Evolutionary conservation across 225 moss, liverwort and hornwort species (phyloP).

Genomic region (Polytrichum formosum): DNA sequence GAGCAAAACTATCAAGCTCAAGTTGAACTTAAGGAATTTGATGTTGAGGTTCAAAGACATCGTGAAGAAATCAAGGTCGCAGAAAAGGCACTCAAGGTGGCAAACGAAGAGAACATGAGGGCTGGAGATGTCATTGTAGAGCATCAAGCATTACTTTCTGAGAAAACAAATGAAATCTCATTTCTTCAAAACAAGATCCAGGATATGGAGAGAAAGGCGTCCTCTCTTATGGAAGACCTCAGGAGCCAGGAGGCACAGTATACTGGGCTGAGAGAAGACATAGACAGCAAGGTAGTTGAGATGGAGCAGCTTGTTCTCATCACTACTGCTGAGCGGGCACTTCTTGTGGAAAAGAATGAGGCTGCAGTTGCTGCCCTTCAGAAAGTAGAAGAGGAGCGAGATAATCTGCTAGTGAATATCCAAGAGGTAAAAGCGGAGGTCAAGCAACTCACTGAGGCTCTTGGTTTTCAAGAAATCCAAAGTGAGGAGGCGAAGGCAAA

Average conservation of each 20-base stretch:
- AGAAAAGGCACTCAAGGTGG: slow-evolving; percentile 26
- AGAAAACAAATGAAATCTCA: slow-evolving; percentile 20
- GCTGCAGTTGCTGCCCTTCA: slow-evolving; percentile 25
- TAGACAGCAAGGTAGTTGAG: slow-evolving; percentile 27
- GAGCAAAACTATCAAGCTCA: slow-evolving; percentile 39
- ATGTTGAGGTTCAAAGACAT: slow-evolving; percentile 38
- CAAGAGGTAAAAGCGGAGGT: slow-evolving; percentile 25
- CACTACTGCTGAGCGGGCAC: slow-evolving; percentile 25
- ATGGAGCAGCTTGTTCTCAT: slow-evolving; percentile 35
- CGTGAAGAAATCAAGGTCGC: slow-evolving; percentile 31
- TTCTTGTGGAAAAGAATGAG: slow-evolving; percentile 26
- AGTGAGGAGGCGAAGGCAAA: slow-evolving; percentile 17
- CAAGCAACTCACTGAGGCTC: slow-evolving; percentile 25
- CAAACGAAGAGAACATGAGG: slow-evolving; percentile 22
- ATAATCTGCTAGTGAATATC: slow-evolving; percentile 22
- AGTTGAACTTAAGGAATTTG: slow-evolving; percentile 32
- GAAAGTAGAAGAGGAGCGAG: slow-evolving; percentile 49
- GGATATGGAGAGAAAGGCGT: slow-evolving; percentile 12
- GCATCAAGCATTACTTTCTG: slow-evolving; percentile 22
- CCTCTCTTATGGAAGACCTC: slow-evolving; percentile 21
- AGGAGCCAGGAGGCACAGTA: slow-evolving; percentile 23
- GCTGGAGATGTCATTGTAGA: slow-evolving; percentile 20
- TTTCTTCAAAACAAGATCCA: slow-evolving; percentile 17
- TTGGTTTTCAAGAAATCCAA: slow-evolving; percentile 22
- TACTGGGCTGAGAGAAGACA: slow-evolving; percentile 26